Base-by-base conservation (phyloP, 2,329 filamentous ascomycete genomes). In the Fusarium sp. region DNA sequence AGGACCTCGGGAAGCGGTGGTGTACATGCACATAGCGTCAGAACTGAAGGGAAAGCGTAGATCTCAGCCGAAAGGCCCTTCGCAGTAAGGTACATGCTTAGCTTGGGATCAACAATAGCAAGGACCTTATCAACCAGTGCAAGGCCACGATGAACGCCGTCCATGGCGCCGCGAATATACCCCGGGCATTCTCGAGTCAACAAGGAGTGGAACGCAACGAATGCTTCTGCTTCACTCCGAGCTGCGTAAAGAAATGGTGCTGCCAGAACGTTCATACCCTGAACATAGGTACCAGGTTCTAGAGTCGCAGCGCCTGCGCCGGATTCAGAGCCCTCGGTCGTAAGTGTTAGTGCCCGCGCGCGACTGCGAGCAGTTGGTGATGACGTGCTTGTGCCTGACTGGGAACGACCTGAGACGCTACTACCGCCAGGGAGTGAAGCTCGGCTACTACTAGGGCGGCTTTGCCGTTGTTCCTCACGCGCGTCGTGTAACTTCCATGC, bases 191-290 rank as follows among this genome's bases (percentile, higher is more conserved):
- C 96, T 62, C 89, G 87, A 4, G 94, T 97, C 72, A 99, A 90
- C 73, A 98, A 92, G 48, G 91, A 91, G 80, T 97, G 91, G 78
- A 99, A 98, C 4, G 95, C 92, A 10, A 94, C 92, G 78, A 97
- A 99, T 5, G 96, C 96, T 84, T 99, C 95, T 12, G 95, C 93
- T 84, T 99, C 96, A 81, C 94, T 98, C 66, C 95, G 92, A 3
- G 96, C 95, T 10, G 94, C 95, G 81, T 99, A 99, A 51, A 99
- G 87, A 80, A 99, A 98, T 0, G 96, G 96, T 2, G 96, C 96
- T 15, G 95, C 96, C 22, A 99, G 89, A 45, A 99, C 96, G 81
- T 99, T 99, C 96, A 99, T 98, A 75, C 96, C 96, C 83, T 99
- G 96, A 6, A 99, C 96, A 78, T 99, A 99, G 45, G 94, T 95